A percentile compares a stretch with the other conserved stretches of the same genome.
Evolutionary conservation across 2,329 filamentous ascomycete genomes (phyloP).

Genomic region (Phaeophleospora eucalypticola): DNA sequence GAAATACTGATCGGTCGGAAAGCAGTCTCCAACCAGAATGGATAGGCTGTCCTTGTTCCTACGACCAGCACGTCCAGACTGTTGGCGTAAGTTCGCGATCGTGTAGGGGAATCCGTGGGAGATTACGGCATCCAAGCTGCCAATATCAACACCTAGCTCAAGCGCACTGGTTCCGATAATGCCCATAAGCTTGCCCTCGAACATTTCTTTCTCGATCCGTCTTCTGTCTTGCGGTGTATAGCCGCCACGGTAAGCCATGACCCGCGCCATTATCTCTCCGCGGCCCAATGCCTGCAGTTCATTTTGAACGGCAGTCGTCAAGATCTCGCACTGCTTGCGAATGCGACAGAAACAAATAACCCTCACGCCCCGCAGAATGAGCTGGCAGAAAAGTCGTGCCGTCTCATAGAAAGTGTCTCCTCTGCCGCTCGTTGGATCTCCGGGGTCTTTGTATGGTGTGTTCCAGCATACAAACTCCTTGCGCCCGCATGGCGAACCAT

Average conservation of each 20-base stretch:
- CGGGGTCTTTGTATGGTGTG: slow-evolving; percentile 86
- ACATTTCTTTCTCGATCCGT: slow-evolving; percentile 91
- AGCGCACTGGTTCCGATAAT: slow-evolving; percentile 92
- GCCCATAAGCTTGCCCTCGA: slow-evolving; percentile 85
- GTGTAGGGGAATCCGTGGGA: slow-evolving; percentile 94
- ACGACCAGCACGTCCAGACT: slow-evolving; percentile 86
- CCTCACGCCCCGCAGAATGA: slow-evolving; percentile 81
- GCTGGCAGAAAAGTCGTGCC: slow-evolving; percentile 84
- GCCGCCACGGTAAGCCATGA: slow-evolving; percentile 94
- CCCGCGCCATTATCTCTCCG: slow-evolving; percentile 68
- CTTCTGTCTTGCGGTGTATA: slow-evolving; percentile 90
- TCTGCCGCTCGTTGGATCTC: slow-evolving; percentile 79
- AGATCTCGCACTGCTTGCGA: slow-evolving; percentile 79
- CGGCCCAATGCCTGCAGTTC: slow-evolving; percentile 72
- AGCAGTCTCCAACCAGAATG: slow-evolving; percentile 82
- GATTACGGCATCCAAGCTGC: slow-evolving; percentile 85
- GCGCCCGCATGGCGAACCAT: slow-evolving; percentile 84
- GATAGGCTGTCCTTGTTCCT: slow-evolving; percentile 91
- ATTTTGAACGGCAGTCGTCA: slow-evolving; percentile 73
- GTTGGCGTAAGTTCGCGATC: slow-evolving; percentile 89
- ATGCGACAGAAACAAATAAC: slow-evolving; percentile 92
- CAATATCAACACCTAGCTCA: slow-evolving; percentile 93
- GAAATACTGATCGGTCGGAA: slow-evolving; percentile 89
- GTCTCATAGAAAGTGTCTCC: slow-evolving; percentile 79
- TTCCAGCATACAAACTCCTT: slow-evolving; percentile 99